These are phyloP conservation scores for Acanthamoeba culbertsoni DNA, from an alignment of 208 protist genomes.

Conservation along the genomic window DNA sequence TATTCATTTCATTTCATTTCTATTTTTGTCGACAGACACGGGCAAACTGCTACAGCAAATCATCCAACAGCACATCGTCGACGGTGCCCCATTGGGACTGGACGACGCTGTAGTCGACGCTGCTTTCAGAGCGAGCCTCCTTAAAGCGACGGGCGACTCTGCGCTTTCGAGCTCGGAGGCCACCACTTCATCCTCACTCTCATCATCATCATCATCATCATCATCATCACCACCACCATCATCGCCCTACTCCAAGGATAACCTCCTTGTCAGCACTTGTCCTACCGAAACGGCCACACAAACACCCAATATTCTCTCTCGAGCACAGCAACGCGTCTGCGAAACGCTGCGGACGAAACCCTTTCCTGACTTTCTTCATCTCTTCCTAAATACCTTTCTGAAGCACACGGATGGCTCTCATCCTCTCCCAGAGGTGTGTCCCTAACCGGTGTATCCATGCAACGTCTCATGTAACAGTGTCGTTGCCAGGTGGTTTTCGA, in stretches of 20 bases:
- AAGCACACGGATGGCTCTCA: neutral
- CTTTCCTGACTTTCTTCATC: neutral
- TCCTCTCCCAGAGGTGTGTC: neutral
- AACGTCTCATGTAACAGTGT: neutral
- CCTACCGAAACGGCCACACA: no score
- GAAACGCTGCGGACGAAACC: neutral
- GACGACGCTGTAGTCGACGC: no score
- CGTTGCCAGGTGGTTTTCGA: neutral
- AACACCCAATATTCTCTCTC: neutral
- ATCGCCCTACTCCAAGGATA: neutral
- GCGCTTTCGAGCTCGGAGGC: neutral
- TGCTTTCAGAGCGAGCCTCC: no score
- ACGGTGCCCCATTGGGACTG: neutral
- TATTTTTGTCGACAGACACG: neutral
- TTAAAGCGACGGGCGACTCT: neutral
- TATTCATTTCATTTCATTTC: neutral
- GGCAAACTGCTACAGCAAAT: neutral
- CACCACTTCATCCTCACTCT: neutral
- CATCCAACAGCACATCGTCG: neutral
- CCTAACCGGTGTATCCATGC: neutral
- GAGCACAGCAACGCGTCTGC: neutral
- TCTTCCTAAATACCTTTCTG: neutral
- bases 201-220: neutral
- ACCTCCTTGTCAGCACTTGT: neutral
- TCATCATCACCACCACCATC: neutral